Evolutionary conservation across 805 yeast species (phyloP).

Genomic region (Priceomyces fermenticarens): DNA sequence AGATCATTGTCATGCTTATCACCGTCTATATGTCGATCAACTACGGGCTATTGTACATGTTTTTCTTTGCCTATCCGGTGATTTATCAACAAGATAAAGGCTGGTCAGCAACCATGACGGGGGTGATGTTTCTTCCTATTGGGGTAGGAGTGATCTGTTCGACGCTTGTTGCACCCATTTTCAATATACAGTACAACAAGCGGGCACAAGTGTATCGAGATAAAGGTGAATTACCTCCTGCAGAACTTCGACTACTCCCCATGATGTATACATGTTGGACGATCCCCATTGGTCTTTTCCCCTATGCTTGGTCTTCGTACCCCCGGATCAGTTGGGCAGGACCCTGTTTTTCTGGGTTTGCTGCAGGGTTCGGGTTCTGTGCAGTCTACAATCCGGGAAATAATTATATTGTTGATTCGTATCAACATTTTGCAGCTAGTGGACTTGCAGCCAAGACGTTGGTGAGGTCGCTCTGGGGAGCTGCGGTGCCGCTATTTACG

Average conservation of each 20-base stretch:
- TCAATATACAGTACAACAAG: slow-evolving; percentile 32
- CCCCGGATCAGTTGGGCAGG: slow-evolving; percentile 37
- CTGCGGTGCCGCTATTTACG: slow-evolving; percentile 65
- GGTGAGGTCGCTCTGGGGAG: slow-evolving; percentile 38
- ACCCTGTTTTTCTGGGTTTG: slow-evolving; percentile 33
- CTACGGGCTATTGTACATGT: slow-evolving; percentile 39
- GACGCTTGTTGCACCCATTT: slow-evolving; percentile 23
- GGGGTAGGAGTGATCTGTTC: slow-evolving; percentile 33
- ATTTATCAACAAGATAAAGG: slow-evolving; percentile 35
- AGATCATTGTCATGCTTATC: slow-evolving; percentile 32
- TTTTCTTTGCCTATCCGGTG: slow-evolving; percentile 37
- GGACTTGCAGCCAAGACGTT: slow-evolving; percentile 39
- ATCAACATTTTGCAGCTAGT: slow-evolving; percentile 36
- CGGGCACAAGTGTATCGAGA: slow-evolving; percentile 34
- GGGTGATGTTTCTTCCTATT: slow-evolving; percentile 37
- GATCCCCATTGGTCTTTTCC: slow-evolving; percentile 33
- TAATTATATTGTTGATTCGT: slow-evolving; percentile 37
- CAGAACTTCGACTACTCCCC: slow-evolving; percentile 36
- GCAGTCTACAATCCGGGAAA: slow-evolving; percentile 37
- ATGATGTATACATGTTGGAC: slow-evolving; percentile 40
- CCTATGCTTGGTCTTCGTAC: slow-evolving; percentile 38
- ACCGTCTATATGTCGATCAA: slow-evolving; percentile 36
- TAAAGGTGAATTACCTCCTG: slow-evolving; percentile 37
- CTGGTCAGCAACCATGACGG: slow-evolving; percentile 33
- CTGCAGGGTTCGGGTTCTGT: slow-evolving; percentile 34